These are phyloP conservation scores for Hirsutella minnesotensis DNA, from an alignment of 2,329 filamentous ascomycete species.

Conservation along the genomic window DNA sequence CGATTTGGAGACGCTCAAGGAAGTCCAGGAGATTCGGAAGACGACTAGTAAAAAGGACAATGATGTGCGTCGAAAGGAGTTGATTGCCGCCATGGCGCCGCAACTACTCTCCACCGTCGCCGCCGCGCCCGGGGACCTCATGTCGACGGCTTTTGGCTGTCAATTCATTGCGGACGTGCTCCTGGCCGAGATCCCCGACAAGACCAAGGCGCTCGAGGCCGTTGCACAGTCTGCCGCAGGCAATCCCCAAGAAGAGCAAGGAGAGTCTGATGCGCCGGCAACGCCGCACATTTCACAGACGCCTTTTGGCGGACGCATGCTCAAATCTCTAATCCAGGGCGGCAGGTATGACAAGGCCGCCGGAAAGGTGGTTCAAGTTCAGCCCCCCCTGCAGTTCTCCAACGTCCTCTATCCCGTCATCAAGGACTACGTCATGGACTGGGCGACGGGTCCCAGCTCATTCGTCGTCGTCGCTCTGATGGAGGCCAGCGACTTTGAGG, in stretches of 20 bases:
- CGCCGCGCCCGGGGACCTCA: constrained; percentile 53
- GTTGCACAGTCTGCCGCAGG: constrained; percentile 51
- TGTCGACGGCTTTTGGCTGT: constrained; percentile 69
- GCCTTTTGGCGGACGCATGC: constrained; percentile 62
- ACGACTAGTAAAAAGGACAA: constrained; percentile 90
- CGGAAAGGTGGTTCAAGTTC: constrained; percentile 57
- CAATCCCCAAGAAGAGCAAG: constrained; percentile 31
- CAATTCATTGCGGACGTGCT: constrained; percentile 79
- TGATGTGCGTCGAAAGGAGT: constrained; percentile 60
- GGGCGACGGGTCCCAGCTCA: constrained; percentile 77
- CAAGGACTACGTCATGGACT: constrained; percentile 59
- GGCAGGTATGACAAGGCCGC: constrained; percentile 70
- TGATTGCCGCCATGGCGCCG: constrained; percentile 63
- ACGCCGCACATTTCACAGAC: constrained; percentile 47
- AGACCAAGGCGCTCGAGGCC: constrained; percentile 60
- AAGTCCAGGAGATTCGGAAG: constrained; percentile 68
- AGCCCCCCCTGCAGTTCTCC: constrained; percentile 71
- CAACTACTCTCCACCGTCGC: constrained; percentile 64
- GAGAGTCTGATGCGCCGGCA: constrained; percentile 27
- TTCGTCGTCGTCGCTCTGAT: constrained; percentile 77
- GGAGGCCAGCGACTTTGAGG: constrained; percentile 60
- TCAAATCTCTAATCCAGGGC: constrained; percentile 83
- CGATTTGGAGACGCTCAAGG: constrained; percentile 59
- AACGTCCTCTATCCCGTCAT: constrained; percentile 73
- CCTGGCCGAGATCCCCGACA: constrained; percentile 64